Conservation (phyloP, 75 land plant genomes). For the Isoetes taiwanensis region DNA sequence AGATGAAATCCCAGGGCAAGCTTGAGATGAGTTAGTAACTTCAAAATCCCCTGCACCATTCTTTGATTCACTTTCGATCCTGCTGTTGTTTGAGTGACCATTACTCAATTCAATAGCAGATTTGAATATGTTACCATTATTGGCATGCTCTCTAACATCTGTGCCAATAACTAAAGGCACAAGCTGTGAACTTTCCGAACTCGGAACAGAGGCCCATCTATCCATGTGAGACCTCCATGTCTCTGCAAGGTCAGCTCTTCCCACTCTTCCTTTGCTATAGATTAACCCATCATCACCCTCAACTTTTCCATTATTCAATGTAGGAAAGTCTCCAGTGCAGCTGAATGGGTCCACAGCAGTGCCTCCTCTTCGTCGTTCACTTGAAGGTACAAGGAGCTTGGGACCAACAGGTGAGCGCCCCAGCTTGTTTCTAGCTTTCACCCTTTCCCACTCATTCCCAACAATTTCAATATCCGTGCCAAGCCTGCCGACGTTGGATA, state of each 20-base stretch:
- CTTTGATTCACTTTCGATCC: conserved; percentile 12
- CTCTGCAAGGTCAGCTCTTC: conserved; percentile 15
- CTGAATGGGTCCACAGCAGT: conserved; percentile 5
- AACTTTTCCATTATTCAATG: not conserved
- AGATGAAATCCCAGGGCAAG: conserved; percentile 11
- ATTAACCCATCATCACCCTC: conserved; percentile 2
- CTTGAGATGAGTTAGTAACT: not conserved
- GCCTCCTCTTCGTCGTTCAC: conserved; percentile 11
- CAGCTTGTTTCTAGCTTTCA: conserved; percentile 9
- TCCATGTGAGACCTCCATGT: no score
- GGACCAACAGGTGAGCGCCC: conserved; percentile 7
- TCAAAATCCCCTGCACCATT: conserved; percentile 9
- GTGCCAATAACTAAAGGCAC: no score
- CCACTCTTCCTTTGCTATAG: conserved; percentile 5
- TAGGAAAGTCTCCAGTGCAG: not conserved
- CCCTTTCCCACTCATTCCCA: conserved; percentile 20
- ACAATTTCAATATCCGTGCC: conserved; percentile 2
- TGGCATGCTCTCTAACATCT: no score
- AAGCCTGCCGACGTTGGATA: not conserved
- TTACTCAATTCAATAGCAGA: no score
- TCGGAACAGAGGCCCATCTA: no score
- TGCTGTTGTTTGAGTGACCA: no score
- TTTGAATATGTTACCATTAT: no score
- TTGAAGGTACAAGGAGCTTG: conserved; percentile 17
- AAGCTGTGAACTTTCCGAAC: no score